These are phyloP conservation scores for Cicer chorassanicum DNA, from an alignment of 306 rosid species.

Conservation along the genomic window DNA sequence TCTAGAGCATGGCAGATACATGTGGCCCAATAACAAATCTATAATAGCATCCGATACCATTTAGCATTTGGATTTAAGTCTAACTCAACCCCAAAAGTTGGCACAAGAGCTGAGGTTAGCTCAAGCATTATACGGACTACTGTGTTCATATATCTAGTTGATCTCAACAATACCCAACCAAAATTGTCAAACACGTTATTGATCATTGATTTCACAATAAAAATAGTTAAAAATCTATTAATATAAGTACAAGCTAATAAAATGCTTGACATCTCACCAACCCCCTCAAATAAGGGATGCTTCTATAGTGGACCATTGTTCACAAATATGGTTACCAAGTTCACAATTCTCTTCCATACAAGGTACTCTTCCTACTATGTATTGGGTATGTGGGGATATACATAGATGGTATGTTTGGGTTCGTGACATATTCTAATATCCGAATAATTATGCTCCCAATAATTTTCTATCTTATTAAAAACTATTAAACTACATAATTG, in stretches of 20 bases:
- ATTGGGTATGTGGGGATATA: not conserved
- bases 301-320: not conserved
- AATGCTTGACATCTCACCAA: conserved; percentile 27
- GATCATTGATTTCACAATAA: conserved; percentile 1
- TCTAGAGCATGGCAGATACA: not conserved
- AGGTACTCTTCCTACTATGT: not conserved
- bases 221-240: not conserved
- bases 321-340: not conserved
- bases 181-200: conserved; percentile 13
- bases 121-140: not conserved
- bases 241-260: conserved; percentile 1
- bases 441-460: not conserved
- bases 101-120: not conserved
- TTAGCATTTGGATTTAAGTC: not conserved
- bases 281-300: not conserved
- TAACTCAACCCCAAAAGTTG: not conserved
- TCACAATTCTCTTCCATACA: not conserved
- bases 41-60: not conserved
- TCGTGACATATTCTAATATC: not conserved
- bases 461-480: not conserved
- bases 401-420: not conserved
- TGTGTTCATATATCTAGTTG: not conserved
- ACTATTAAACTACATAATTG: not conserved
- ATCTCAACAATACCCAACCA: not conserved
- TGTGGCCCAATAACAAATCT: not conserved